Evolutionary conservation across 441 rosid genomes (phyloP).

Genomic region (Hura crepitans): DNA sequence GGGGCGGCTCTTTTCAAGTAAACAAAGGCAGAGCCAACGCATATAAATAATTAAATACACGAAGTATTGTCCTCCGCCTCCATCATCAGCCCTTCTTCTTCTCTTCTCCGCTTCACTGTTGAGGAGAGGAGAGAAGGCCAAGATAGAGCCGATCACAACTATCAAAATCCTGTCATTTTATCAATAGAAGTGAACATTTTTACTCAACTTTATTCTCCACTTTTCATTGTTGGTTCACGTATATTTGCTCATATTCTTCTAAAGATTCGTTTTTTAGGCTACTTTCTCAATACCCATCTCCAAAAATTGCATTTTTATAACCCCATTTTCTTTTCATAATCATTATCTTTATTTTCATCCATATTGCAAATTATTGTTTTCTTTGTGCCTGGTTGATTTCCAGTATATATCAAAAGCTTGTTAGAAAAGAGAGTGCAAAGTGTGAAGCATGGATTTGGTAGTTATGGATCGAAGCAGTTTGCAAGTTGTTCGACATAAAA

Average conservation of each 20-base stretch:
- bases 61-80: neutral
- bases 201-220: constrained; percentile 12
- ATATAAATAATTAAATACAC: neutral
- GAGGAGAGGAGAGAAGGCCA: constrained; percentile 8
- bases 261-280: constrained; percentile 19
- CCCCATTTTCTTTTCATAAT: constrained; percentile 12
- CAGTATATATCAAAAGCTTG: constrained; percentile 1
- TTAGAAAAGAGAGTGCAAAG: constrained; percentile 7
- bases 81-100: neutral
- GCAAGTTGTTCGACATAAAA: constrained; percentile 27
- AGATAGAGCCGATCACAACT: neutral
- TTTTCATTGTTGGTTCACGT: constrained; percentile 4
- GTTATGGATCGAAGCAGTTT: constrained; percentile 34
- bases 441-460: constrained; percentile 21
- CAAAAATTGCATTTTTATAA: neutral
- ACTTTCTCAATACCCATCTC: constrained; percentile 7
- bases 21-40: neutral
- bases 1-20: constrained; percentile 9
- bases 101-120: constrained; percentile 15
- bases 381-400: neutral
- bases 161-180: neutral
- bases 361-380: neutral
- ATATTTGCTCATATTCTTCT: constrained; percentile 18
- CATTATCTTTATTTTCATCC: neutral
- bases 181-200: constrained; percentile 1